These are phyloP conservation scores for Lactifluus hygrophoroides DNA, from an alignment of 768 basidiomycete genomes.

Conservation along the genomic window DNA sequence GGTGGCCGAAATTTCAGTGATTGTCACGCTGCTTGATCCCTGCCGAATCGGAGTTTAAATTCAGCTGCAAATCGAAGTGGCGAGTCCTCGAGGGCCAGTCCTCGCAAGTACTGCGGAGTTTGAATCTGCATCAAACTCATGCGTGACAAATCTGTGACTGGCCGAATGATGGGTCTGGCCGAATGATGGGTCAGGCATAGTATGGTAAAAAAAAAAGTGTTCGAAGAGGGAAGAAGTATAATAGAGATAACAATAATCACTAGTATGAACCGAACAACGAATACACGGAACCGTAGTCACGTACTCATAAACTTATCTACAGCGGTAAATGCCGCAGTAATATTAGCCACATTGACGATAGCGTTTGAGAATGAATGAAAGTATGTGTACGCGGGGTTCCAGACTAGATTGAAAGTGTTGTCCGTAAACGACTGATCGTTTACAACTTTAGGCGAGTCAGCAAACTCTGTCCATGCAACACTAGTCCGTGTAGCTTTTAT, in stretches of 20 bases:
- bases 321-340: conserved; percentile 35
- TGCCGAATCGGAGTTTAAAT: too few species aligned
- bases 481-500: conserved; percentile 32
- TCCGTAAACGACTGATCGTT: conserved; percentile 41
- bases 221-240: conserved; percentile 5
- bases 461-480: conserved; percentile 46
- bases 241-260: conserved; percentile 15
- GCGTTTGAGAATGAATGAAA: conserved; percentile 25
- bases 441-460: conserved; percentile 42
- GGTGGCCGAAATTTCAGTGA: too few species aligned
- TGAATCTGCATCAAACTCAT: too few species aligned
- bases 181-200: too few species aligned
- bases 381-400: conserved; percentile 35
- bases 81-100: too few species aligned
- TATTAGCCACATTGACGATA: conserved; percentile 32
- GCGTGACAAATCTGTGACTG: too few species aligned
- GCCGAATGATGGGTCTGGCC: too few species aligned
- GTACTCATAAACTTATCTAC: conserved; percentile 21
- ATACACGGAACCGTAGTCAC: conserved; percentile 3
- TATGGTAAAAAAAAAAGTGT: too few species aligned
- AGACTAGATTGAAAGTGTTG: conserved; percentile 39
- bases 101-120: too few species aligned
- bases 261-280: not conserved
- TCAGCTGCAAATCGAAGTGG: too few species aligned
- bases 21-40: too few species aligned